Evolutionary conservation across 1,139 yeast species (phyloP), one percentile per base, ranked within the genome.

Genomic region (Protomyces gravidus): DNA sequence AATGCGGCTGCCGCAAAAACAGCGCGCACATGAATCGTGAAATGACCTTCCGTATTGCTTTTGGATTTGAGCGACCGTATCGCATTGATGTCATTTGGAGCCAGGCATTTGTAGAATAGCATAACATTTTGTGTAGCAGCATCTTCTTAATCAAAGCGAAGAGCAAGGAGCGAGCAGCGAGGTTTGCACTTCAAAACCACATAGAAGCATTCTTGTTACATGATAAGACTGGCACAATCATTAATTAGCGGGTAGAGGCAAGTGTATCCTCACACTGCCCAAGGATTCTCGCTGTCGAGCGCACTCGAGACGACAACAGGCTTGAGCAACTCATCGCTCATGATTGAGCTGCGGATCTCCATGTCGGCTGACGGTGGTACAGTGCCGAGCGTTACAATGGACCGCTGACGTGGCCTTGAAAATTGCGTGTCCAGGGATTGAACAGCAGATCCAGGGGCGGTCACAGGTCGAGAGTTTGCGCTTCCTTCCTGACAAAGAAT

Each of bases 291-390:
- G 17, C 11, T 17, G 5, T 36, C 42, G 19, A 36, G 42, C 7
- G 42, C 42, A 17, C 23, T 15, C 7, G 42, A n/a, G 21, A 15
- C 21, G 2, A 36, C 42, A 15, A 36, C 42, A 13, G 42, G 42
- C 23, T 36, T 36, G 28, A 53, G 51, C 23, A 53, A 26, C 46
- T 50, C 48, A 45, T 53, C 58, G 19, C 51, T 50, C 58, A 53
- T 53, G 6, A 51, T 53, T n/a, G 51, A 45, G 26, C 51, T 19
- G 13, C 51, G 33, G 46, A 53, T 21, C 32, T 45, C 47, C 48
- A 53, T 28, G 28, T 46, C 51, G 3, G 51, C 30, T 25, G 45
- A 23, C 13, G 21, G 21, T 15, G 42, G 42, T 13, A n/a, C 42
- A 2, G 19, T 36, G 13, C 51, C 51, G 26, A 46, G 26, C 25